Evolutionary conservation across 257 asterid species (phyloP).

Genomic region (Solanum dulcamara): DNA sequence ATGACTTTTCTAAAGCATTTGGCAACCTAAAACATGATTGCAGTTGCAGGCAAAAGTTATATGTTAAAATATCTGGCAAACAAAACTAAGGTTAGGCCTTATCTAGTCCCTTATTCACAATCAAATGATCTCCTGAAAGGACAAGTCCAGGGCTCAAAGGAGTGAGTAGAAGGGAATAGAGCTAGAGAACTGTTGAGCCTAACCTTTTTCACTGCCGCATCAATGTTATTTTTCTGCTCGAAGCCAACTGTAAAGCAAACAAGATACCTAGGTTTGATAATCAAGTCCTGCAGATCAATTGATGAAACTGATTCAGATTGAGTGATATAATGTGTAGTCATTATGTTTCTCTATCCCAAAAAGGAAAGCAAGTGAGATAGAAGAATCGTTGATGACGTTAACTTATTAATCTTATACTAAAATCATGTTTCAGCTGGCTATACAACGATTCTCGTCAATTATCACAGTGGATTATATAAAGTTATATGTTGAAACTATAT

Average conservation of each 20-base stretch:
- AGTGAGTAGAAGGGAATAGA: not conserved
- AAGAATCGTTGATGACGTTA: not conserved
- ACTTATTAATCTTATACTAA: not conserved
- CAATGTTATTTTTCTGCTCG: constrained; percentile 70
- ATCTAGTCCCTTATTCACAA: not conserved
- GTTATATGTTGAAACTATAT: not conserved
- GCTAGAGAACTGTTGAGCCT: not conserved
- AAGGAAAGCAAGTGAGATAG: not conserved
- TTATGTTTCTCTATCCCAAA: not conserved
- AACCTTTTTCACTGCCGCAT: constrained; percentile 80
- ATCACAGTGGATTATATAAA: not conserved
- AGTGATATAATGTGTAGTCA: not conserved
- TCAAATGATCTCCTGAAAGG: not conserved
- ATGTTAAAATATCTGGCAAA: not conserved
- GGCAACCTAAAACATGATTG: not conserved
- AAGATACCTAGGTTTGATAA: constrained; percentile 73
- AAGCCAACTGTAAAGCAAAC: constrained; percentile 81
- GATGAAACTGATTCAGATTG: not conserved
- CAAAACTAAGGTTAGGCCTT: not conserved
- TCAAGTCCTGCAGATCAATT: constrained; percentile 47
- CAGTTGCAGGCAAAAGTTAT: not conserved
- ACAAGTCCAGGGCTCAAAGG: not conserved
- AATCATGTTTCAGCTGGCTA: not conserved
- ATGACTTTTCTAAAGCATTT: not conserved
- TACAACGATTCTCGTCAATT: not conserved